Evolutionary conservation across 2,329 filamentous ascomycete species (phyloP).

Genomic region (Monilinia fructigena): DNA sequence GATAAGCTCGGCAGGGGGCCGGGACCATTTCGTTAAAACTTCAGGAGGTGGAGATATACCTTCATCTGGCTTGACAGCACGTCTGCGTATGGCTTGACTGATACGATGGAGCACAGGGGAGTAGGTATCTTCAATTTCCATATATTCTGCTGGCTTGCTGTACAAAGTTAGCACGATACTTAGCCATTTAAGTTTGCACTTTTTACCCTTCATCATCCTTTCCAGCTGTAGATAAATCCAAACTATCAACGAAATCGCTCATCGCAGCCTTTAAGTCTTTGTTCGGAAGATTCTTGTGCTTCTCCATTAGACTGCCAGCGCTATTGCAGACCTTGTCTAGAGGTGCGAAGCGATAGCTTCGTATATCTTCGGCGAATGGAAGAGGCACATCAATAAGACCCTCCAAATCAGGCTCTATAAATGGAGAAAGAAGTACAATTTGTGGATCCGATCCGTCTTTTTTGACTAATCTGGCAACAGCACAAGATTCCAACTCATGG

Average conservation of each 20-base stretch:
- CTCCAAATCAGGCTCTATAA: conserved; percentile 75
- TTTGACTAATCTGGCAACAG: conserved; percentile 77
- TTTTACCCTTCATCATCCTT: conserved; percentile 72
- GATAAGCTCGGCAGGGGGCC: conserved; percentile 67
- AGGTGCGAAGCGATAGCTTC: conserved; percentile 87
- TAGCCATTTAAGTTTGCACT: conserved; percentile 33
- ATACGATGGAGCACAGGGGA: conserved; percentile 86
- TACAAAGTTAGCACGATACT: conserved; percentile 16
- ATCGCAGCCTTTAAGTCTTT: conserved; percentile 75
- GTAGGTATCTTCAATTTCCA: conserved; percentile 76
- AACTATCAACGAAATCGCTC: conserved; percentile 86
- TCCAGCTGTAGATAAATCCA: conserved; percentile 76
- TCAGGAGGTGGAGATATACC: conserved; percentile 61
- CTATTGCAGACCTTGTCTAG: conserved; percentile 84
- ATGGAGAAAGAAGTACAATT: conserved; percentile 75
- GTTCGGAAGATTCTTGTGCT: conserved; percentile 80
- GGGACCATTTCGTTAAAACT: conserved; percentile 69
- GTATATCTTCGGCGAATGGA: conserved; percentile 89
- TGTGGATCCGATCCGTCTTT: conserved; percentile 80
- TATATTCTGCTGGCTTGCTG: conserved; percentile 63
- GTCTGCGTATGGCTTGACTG: conserved; percentile 78
- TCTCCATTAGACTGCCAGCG: conserved; percentile 74
- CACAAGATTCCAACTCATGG: conserved; percentile 79
- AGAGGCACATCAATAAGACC: conserved; percentile 86
- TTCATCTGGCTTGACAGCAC: conserved; percentile 71